Percentiles rank a stretch among this genome's conserved stretches.
Conservation (phyloP, 371 early-diverging fungal genomes). For the Polyrhizophydium stewartii region DNA sequence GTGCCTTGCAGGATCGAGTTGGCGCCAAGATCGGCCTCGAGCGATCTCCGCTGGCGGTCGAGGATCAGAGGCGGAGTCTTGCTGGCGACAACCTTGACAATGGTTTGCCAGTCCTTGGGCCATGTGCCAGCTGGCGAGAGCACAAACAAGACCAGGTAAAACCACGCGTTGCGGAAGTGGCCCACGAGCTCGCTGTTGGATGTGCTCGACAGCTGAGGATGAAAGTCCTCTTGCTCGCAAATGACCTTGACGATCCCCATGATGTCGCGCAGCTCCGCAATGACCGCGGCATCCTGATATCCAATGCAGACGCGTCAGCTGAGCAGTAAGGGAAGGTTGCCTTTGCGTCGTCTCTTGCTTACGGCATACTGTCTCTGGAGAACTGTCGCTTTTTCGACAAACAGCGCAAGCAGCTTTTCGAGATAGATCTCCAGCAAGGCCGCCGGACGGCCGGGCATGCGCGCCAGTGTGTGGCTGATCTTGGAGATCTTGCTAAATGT, state of each 20-base stretch:
- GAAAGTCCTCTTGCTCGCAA: slow-evolving; percentile 24
- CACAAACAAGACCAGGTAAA: slow-evolving; percentile 75
- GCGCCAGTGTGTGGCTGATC: slow-evolving; percentile 23
- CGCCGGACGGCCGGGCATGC: slow-evolving; percentile 17
- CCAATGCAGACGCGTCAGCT: too few species aligned
- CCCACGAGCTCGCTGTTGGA: slow-evolving; percentile 50
- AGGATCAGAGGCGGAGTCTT: slow-evolving; percentile 84
- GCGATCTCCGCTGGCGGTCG: slow-evolving; percentile 50
- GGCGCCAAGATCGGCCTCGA: slow-evolving; percentile 87
- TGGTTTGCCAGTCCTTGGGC: slow-evolving; percentile 69
- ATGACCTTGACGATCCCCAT: slow-evolving; percentile 24
- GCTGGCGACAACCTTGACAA: slow-evolving; percentile 67
- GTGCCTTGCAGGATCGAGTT: slow-evolving; percentile 76
- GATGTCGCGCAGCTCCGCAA: slow-evolving; percentile 23
- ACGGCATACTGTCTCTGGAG: neutral
- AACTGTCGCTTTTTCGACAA: slow-evolving; percentile 15
- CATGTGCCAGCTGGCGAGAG: slow-evolving; percentile 71
- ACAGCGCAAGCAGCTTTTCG: slow-evolving; percentile 10
- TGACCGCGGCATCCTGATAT: slow-evolving; percentile 12
- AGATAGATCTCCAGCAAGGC: slow-evolving; percentile 20
- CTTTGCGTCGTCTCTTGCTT: too few species aligned
- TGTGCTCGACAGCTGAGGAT: neutral
- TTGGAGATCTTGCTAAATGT: slow-evolving; percentile 6
- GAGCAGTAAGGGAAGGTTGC: too few species aligned
- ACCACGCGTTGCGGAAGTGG: slow-evolving; percentile 86